Evolutionary conservation across 331 rosid genomes (phyloP), one percentile per base, ranked within the genome.

Genomic region (Erythrophleum ivorense): DNA sequence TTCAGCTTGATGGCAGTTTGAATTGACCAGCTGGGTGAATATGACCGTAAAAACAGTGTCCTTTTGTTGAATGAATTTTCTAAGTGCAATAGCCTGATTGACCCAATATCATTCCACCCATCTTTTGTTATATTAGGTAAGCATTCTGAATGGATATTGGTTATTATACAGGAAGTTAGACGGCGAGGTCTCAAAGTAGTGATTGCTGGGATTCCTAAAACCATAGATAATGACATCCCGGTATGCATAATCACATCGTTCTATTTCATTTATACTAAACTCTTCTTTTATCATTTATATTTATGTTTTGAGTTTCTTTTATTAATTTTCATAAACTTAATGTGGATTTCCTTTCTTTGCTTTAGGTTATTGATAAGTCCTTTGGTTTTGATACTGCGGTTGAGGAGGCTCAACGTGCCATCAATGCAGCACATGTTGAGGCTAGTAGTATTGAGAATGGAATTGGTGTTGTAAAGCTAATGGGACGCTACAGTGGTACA

Each of bases 371-470:
- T 46, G 99, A 95, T 89, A 95, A 76, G 85, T 91, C 99, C 66
- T 95, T 95, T 83, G 98, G 98, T 31, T 95, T 95, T 87, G 98
- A 95, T 84, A 82, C 97, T 66, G 98, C 99, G 9, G 99, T 95
- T 75, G 99, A 95, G 88, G 98, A 95, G 90, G 99, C 99, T 63
- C 99, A 95, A 81, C 98, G 99, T 31, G 98, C 99, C 45, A 95
- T 95, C 64, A 95, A 95, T 79, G 99, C 98, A 29, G 99, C 97
- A 38, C 99, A 95, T 84, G 99, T 95, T 63, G 99, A 95, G 88
- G 73, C 98, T 76, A 88, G 66, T 81, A 95, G 99, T 84, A 2
- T 87, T 78, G 99, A 95, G 82, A 93, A 95, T 88, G 92, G 99
- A 71, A 86, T 95, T 80, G 99, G 99, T 67, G 85, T 95, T 58